Evolutionary conservation across 306 rosid species (phyloP).

Genomic region (Glycine soja): DNA sequence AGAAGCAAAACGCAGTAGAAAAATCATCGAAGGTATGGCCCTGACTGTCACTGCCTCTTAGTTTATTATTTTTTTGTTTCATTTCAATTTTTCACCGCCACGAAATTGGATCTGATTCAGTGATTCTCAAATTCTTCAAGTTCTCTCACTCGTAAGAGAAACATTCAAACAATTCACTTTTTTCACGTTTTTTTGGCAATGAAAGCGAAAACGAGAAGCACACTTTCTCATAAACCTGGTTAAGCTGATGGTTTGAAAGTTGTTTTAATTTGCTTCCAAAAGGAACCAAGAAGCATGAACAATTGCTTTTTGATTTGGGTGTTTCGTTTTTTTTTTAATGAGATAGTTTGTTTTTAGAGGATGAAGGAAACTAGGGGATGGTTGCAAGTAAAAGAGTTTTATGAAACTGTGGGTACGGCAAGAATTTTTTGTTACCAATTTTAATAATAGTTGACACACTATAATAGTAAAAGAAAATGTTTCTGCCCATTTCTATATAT

Average conservation of each 20-base stretch:
- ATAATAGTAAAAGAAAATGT: too few relatives aligned
- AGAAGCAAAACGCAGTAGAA: conserved; percentile 60
- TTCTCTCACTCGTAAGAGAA: conserved; percentile 28
- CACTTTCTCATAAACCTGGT: conserved; percentile 20
- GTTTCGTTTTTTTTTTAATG: neutral
- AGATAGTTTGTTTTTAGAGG: neutral
- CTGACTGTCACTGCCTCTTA: neutral
- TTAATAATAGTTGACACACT: neutral
- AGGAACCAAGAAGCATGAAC: conserved; percentile 21
- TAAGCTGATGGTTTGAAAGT: conserved; percentile 23
- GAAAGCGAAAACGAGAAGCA: neutral
- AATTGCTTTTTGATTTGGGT: too few relatives aligned
- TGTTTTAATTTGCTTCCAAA: conserved; percentile 21
- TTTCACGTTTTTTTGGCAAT: neutral
- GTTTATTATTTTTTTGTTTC: neutral
- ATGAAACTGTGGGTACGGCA: neutral
- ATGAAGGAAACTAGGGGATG: neutral
- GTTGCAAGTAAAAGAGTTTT: conserved; percentile 42
- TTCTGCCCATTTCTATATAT: neutral
- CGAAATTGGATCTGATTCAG: conserved; percentile 47
- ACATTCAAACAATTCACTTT: neutral
- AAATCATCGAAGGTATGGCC: neutral
- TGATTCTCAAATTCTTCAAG: neutral
- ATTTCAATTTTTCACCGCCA: neutral
- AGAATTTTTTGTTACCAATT: neutral